A percentile compares a stretch with the other conserved stretches of the same genome.
These are phyloP conservation scores for Xylaria sp. DNA, from an alignment of 2,329 filamentous ascomycete species.

Conservation along the genomic window DNA sequence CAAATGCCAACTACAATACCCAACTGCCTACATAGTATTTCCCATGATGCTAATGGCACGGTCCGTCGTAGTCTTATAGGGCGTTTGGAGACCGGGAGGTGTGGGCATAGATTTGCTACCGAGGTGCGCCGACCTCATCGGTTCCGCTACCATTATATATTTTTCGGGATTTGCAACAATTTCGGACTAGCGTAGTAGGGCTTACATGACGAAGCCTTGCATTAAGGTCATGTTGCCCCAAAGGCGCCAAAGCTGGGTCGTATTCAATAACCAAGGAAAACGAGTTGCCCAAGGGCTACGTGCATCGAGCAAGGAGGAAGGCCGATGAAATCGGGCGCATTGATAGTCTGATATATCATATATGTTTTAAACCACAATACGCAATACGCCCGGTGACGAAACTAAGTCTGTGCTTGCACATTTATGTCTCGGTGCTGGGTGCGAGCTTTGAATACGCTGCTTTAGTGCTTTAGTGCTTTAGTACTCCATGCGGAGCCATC, in stretches of 20 bases:
- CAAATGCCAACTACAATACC: no score
- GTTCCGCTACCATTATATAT: no score
- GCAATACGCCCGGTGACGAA: no score
- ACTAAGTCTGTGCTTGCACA: no score
- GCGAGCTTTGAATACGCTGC: no score
- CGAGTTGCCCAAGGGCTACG: background rate
- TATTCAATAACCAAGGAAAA: background rate
- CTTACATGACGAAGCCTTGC: conserved; percentile 11
- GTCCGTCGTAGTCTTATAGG: no score
- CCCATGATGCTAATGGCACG: no score
- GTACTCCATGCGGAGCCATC: background rate
- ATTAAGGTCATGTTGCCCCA: background rate
- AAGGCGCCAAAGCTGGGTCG: background rate
- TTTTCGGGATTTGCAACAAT: conserved; percentile 10
- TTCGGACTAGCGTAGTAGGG: conserved; percentile 15
- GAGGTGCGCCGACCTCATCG: background rate
- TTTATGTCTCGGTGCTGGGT: no score
- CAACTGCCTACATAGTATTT: no score
- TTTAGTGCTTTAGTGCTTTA: background rate
- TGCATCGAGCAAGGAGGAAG: background rate
- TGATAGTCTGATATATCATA: no score
- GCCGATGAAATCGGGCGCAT: no score
- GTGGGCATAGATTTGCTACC: background rate
- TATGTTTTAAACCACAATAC: no score
- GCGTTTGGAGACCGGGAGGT: background rate